Evolutionary conservation across 2,329 filamentous ascomycete species (phyloP), one percentile per base, ranked within the genome.

Genomic region (Plectosphaerella plurivora): DNA sequence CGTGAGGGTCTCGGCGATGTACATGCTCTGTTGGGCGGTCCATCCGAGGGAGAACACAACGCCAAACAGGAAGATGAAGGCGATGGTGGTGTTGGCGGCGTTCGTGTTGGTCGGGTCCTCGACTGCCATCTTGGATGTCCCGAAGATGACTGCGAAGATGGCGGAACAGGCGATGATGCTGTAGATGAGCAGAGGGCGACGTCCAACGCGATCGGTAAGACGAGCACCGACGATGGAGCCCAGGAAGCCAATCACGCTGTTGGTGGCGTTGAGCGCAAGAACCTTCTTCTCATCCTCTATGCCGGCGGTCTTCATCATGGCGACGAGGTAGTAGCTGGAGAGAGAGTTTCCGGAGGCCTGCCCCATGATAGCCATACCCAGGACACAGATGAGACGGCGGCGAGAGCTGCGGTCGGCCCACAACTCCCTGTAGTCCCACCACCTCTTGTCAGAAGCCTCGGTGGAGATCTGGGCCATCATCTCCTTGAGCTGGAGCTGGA

Each of bases 141-240:
- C 74, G 0, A 75, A 77, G 49, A 79, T 73, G 57, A 76, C 65
- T 36, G 73, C 74, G 47, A 79, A 78, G 60, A 74, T 78, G 54
- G 68, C 57, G 0, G 73, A 75, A 49, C 69, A 71, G 55, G 73
- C 76, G 11, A 76, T 60, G 41, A 74, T 76, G 4, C 71, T 70
- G 61, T 70, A 73, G 4, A 82, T 62, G 14, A 82, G 64, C 8
- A 82, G 65, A 0, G 78, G 78, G 3, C 83, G 77, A 37, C 83
- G 79, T n/a, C 82, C 80, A 6, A 84, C 54, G 1, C 73, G 72
- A 39, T 84, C 82, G 2, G 80, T 79, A 48, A 84, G 69, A 14
- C 73, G 69, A 4, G 82, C 79, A 45, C 83, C 83, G 0, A 77
- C 58, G 16, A 82, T 68, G 16, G 79, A 76, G 1, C 70, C 75